Evolutionary conservation across 192 early-diverging fungal species (phyloP).

Genomic region (Podila horticola): DNA sequence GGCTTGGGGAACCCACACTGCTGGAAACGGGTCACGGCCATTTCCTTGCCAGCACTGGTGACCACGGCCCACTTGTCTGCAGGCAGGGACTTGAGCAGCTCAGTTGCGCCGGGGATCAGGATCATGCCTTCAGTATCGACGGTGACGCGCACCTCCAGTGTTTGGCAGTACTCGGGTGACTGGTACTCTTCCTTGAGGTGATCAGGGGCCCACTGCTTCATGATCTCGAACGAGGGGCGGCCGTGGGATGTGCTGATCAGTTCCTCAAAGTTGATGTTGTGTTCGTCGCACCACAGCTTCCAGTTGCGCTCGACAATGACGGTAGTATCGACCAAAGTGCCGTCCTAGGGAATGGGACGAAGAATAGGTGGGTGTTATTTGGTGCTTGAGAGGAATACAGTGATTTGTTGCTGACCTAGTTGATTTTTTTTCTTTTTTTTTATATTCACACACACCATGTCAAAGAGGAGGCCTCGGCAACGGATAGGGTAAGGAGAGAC

Average conservation of each 20-base stretch:
- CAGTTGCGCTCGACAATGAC: conserved; percentile 59
- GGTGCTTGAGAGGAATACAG: neutral
- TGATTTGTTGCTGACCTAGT: neutral
- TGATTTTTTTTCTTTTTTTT: neutral
- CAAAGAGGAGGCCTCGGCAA: conserved; percentile 49
- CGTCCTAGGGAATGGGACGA: conserved; percentile 28
- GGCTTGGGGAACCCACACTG: conserved; percentile 54
- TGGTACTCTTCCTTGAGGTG: conserved; percentile 31
- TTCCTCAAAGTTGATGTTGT: conserved; percentile 45
- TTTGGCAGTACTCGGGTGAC: neutral
- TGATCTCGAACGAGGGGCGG: conserved; percentile 57
- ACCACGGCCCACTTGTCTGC: conserved; percentile 49
- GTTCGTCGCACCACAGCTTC: conserved; percentile 47
- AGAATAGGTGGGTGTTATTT: too few species aligned
- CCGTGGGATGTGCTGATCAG: conserved; percentile 61
- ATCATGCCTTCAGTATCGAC: conserved; percentile 54
- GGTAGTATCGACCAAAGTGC: conserved; percentile 64
- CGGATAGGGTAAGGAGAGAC: conserved; percentile 32
- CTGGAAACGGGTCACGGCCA: conserved; percentile 50
- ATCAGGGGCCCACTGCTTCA: conserved; percentile 54
- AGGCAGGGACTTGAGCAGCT: conserved; percentile 37
- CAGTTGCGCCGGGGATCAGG: conserved; percentile 56
- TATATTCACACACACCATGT: conserved; percentile 17
- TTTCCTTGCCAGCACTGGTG: conserved; percentile 55
- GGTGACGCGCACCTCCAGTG: conserved; percentile 32